Evolutionary conservation across 2,329 filamentous ascomycete genomes (phyloP), one percentile per base, ranked within the genome.

Genomic region (Alternaria rosae): DNA sequence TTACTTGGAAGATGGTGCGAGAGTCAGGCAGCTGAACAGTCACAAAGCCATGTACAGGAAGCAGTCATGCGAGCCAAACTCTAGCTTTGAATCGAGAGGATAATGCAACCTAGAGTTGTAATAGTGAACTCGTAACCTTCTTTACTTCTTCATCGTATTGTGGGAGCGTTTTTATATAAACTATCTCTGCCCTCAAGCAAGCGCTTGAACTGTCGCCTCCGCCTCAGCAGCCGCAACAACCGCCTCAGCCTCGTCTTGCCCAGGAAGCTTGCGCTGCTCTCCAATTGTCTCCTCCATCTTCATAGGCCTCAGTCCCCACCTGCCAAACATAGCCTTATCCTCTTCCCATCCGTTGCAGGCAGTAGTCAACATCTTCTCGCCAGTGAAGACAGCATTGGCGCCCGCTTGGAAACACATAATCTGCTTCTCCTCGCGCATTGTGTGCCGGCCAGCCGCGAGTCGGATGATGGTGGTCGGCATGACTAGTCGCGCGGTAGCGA

Each of bases 321-420:
- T 86, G 3, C 89, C 87, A 81, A 97, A 96, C 88, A 97, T 92
- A 43, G 83, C 88, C 65, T 87, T 89, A 74, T 97, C 93, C 80
- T 96, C 92, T 65, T 95, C 92, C 92, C 92, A 97, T 28, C 92
- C 92, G 70, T 92, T 94, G 77, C 92, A 96, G 59, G 93, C 92
- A 0, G 93, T 97, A 5, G 93, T 97, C 80, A 97, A 79, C 93
- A 97, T 97, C 85, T 94, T 97, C 83, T 97, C 93, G 9, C 93
- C 93, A 0, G 93, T 97, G 76, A 97, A 97, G 32, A 97, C 91
- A n/a, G 93, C 93, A 72, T 97, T 97, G 1, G 93, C 93, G 13
- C 93, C 93, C 0, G 93, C 92, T 87, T 92, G 90, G 82, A 97
- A 97, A 80, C 93, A 97, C 68, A 94, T 78, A 13, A 92, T 89